Base-by-base conservation (phyloP, 2,329 filamentous ascomycete species). In the Verticillium nonalfalfae region DNA sequence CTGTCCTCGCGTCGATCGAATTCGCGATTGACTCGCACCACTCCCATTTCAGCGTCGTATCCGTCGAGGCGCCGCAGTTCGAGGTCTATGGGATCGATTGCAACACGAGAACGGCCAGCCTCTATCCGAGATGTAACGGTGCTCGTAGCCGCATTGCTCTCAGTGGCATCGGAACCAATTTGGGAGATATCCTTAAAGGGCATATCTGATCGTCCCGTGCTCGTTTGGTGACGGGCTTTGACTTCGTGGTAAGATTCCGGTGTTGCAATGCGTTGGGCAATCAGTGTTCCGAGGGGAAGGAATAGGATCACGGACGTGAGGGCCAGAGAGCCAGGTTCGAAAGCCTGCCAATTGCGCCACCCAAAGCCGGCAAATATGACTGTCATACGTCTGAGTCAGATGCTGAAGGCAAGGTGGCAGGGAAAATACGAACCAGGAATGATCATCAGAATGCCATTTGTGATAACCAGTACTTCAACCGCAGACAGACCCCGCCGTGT, bases 401-500 rank as follows among this genome's bases (percentile, higher is more conserved):
- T 18, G 38, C 58, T 15, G 13, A 36, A 10, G 7, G 21, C 13
- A 13, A 4, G 3, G 14, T 15, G n/a, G 40, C 45, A 11, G 14
- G 59, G 14, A 21, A 52, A 21, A 34, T 15, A 70, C 75, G 56
- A 70, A 84, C 82, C 79, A n/a, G 82, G 83, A 10, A 84, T 69
- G 15, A 84, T 65, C 83, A 85, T 85, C 60, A 86, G 72, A 1
- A 84, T 65, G 11, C 81, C 82, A 40, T 85, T 85, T 57, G 81
- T 81, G 66, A 84, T 80, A 58, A 84, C 75, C 31, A 85, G 73
- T 7, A 83, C 76, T 65, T 86, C 83, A 75, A 85, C 80, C 5
- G 81, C 76, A 0, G 72, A 80, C 45, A 85, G 67, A 0, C 75
- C 71, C 57, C 72, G 72, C 3, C 75, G 70, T 1, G 72, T 72